Base-by-base conservation (phyloP, 306 rosid genomes). In the Potentilla sterilis region DNA sequence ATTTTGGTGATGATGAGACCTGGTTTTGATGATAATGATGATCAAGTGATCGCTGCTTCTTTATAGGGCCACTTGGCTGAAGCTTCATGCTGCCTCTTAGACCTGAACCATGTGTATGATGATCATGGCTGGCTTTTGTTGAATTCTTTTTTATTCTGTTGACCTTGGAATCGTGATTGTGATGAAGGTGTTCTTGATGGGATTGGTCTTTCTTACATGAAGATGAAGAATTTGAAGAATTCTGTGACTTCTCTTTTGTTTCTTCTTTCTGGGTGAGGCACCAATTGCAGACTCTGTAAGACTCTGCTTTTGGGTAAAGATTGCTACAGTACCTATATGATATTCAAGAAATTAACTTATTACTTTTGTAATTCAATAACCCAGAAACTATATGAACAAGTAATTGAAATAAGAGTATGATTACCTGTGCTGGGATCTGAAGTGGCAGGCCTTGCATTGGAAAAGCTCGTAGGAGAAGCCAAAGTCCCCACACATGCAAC, bases 391-490 rank as follows among this genome's bases (percentile, higher is more conserved):
- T n/a, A 5, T 37, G 10, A 3, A 64, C 69, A 64, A 38, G 5
- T 18, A 37, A 64, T 64, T 35, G n/a, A 16, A 22, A 18, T 2
- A 72, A 58, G 24, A 8, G 9, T 1, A 37, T 35, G 22, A 14
- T 41, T 75, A 87, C 98, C 93, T 95, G 90, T 95, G 99, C 73
- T 95, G 99, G 75, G 96, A 95, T 95, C 99, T 89, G 97, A 89
- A 90, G 40, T 90, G 96, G 77, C 99, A 95, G 69, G 88, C 61
- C 81, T 86, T 83, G 84, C 99, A 95, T 38, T 72, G 93, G 81
- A 95, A 90, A 79, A 92, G 97, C 80, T 92, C 93, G 49, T 85
- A 77, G 47, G 97, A 87, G 88, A 95, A 89, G 69, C 99, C 99
- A 55, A 63, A 86, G 81, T 95, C 99, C 11, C 99, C 99, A 72